Evolutionary conservation across 371 early-diverging fungal species (phyloP).

Genomic region (Cokeromyces recurvatus): DNA sequence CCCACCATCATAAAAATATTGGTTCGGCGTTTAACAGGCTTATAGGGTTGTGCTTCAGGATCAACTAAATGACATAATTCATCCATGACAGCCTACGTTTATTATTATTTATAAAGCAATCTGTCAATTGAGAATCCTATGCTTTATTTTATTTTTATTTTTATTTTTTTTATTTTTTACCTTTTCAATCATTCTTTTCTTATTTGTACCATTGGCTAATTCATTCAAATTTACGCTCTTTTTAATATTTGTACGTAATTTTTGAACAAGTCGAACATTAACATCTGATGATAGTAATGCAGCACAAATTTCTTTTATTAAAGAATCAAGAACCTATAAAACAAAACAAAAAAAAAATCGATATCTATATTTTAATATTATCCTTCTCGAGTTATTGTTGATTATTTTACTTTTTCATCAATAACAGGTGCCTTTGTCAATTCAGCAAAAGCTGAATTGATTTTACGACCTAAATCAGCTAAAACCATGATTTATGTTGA

Average conservation of each 20-base stretch:
- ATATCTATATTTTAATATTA: background rate
- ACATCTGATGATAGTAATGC: constrained; percentile 95
- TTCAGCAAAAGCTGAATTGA: constrained; percentile 78
- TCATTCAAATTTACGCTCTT: constrained; percentile 78
- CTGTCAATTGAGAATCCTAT: too few relatives aligned
- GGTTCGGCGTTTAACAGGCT: constrained; percentile 78
- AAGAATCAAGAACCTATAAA: constrained; percentile 70
- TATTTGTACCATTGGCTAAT: constrained; percentile 76
- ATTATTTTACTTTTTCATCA: constrained; percentile 77
- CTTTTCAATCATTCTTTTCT: constrained; percentile 87
- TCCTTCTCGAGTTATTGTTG: too few relatives aligned
- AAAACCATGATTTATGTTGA: constrained; percentile 63
- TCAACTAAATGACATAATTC: constrained; percentile 93
- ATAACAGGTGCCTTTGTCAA: constrained; percentile 83
- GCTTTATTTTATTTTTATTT: too few relatives aligned
- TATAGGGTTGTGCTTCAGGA: constrained; percentile 87
- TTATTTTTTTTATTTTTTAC: too few relatives aligned
- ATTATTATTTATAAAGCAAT: too few relatives aligned
- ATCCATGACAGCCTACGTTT: constrained; percentile 94
- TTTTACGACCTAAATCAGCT: constrained; percentile 87
- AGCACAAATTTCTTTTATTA: constrained; percentile 85
- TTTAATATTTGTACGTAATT: constrained; percentile 87
- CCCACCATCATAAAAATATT: constrained; percentile 99
- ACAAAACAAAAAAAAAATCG: background rate
- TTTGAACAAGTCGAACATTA: constrained; percentile 85